phyloP scores from a whole-genome alignment of 345 rosid genomes.

The Brassica cretica region DNA sequence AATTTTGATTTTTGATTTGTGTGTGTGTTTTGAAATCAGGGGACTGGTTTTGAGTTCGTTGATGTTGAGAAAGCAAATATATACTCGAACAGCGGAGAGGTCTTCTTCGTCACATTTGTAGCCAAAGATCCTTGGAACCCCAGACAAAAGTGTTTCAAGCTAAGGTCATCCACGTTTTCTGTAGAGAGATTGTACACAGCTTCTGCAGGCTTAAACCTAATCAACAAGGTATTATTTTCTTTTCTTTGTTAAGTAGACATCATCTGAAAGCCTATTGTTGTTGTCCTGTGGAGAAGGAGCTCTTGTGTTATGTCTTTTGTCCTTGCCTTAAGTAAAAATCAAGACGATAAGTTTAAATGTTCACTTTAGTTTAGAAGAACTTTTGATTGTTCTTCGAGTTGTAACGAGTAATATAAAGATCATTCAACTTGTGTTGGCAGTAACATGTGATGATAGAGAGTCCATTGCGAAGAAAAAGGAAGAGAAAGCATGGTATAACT shows the following conservation, averaged over 20 bases:
- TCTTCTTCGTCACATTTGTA: conserved; percentile 1
- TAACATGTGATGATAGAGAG: background rate
- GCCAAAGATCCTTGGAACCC: background rate
- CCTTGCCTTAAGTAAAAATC: too few relatives aligned
- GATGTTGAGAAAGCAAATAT: background rate
- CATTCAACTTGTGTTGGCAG: background rate
- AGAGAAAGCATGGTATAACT: background rate
- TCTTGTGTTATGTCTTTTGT: too few relatives aligned
- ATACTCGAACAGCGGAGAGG: background rate
- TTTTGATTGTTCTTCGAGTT: too few relatives aligned
- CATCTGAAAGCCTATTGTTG: too few relatives aligned
- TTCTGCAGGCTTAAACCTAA: conserved; percentile 3
- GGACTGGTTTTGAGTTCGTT: background rate
- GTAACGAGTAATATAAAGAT: too few relatives aligned
- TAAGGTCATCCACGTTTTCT: background rate
- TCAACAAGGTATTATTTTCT: background rate
- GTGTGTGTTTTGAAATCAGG: background rate
- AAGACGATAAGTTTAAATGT: too few relatives aligned
- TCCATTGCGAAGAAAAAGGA: background rate
- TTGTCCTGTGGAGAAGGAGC: too few relatives aligned
- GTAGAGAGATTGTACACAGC: background rate
- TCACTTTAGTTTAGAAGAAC: too few relatives aligned
- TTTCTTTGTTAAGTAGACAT: too few relatives aligned
- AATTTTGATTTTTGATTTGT: background rate
- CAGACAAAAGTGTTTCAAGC: conserved; percentile 2